Percentiles rank a stretch among this genome's conserved stretches.
phyloP scores from a whole-genome alignment of 495 filamentous ascomycete species.

The Tricharina praecox region DNA sequence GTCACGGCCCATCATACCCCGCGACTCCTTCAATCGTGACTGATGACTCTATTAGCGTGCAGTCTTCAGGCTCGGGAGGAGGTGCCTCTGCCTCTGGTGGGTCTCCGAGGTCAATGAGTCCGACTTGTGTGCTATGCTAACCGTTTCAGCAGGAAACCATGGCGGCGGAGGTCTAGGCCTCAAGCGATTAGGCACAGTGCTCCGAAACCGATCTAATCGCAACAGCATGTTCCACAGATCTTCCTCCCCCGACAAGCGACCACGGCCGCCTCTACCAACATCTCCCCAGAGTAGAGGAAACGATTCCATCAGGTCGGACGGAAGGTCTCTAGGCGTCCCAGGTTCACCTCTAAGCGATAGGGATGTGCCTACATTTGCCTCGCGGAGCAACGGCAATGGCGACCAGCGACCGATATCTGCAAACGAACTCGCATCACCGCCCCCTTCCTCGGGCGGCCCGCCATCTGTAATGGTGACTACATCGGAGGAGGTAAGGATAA shows the following conservation, averaged over 20 bases:
- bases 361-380: not conserved
- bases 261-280: conserved; percentile 7
- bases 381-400: not conserved
- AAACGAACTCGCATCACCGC: not conserved
- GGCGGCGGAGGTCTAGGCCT: conserved; percentile 18
- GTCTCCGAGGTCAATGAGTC: conserved; percentile 16
- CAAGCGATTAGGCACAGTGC: conserved; percentile 24
- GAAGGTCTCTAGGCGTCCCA: conserved; percentile 3
- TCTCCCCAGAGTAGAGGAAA: not conserved
- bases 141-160: conserved; percentile 2
- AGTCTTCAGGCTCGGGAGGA: conserved; percentile 27
- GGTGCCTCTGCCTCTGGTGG: conserved; percentile 27
- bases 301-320: not conserved
- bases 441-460: conserved; percentile 2
- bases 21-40: conserved; percentile 27
- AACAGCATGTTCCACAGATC: conserved; percentile 24
- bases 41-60: conserved; percentile 28
- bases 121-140: no score
- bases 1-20: conserved; percentile 27
- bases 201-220: conserved; percentile 22
- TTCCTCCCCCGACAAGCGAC: conserved; percentile 21
- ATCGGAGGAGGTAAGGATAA: conserved; percentile 14
- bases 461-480: conserved; percentile 22
- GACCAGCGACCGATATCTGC: not conserved
- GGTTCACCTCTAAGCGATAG: not conserved